Evolutionary conservation across 768 basidiomycete genomes (phyloP), one percentile per base, ranked within the genome.

Genomic region (Suillus weaverae): DNA sequence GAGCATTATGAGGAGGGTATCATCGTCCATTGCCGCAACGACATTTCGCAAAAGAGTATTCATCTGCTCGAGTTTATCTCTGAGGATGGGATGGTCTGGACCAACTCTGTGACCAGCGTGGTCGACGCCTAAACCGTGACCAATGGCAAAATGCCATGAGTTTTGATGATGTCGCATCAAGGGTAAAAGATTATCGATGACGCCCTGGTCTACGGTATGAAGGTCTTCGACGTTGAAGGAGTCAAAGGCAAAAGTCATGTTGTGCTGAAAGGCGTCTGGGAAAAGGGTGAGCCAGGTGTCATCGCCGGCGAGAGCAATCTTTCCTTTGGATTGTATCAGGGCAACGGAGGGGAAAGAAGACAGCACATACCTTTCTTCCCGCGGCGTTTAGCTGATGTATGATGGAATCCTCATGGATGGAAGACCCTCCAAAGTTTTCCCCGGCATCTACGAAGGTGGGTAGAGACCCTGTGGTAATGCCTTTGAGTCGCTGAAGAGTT

Each of bases 191-290:
- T 98, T 89, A 13, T 79, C 71, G 43, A 92, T 89, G 63, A 99
- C 95, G 9, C 97, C 97, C 60, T 90, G 82, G 71, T 99, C 97
- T 55, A 99, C 97, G 0, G 94, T 90, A 71, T 99, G 95, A 4
- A 99, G 83, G 74, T 99, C 97, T 75, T 99, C 97, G 65, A 99
- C 97, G 75, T 99, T 95, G 83, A 99, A 99, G 0, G 95, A 97
- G 76, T 97, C 96, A 73, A 88, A 99, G 0, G 96, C 90, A 72
- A 87, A 90, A 1, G 90, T 83, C 81, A 91, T 87, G 70, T 92
- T 88, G 16, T 80, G 75, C 35, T 84, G 81, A 69, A 98, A 95
- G 5, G 86, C 79, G 61, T 84, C 79, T 0, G 96, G 94, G 72
- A 95, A 99, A 14, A 96, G 85, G 1, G 89, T 85, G 76, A 91